Base-by-base conservation (phyloP, 495 filamentous ascomycete genomes). In the Trichoderma gamsii region DNA sequence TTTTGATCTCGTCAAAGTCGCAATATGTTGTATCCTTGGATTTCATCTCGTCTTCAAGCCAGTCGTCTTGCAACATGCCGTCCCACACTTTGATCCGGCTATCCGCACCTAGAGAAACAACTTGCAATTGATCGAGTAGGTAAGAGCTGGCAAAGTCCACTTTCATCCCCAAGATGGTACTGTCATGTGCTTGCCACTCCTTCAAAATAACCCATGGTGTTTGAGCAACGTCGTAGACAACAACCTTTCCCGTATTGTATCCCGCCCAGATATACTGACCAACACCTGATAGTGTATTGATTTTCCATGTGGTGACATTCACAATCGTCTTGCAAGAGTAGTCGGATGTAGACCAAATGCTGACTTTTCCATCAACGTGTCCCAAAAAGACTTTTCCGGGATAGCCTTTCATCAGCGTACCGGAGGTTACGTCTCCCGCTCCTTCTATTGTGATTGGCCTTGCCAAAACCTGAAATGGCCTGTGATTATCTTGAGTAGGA, bases 231-330 rank as follows among this genome's bases (percentile, higher is more conserved):
- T 98, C 93, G 74, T 97, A 99, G 15, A 98, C 90, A 70, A 92
- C 92, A 38, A 97, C 87, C 87, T 90, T 97, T n/a, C 95, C 95
- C 3, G 90, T 97, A 73, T 93, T 97, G 77, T 92, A 98, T 8
- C 87, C 96, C 43, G 93, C 92, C 95, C 95, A 99, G 11, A 99
- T 84, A 75, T 92, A 86, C 69, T 88, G 85, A 0, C 93, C 94
- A 11, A 92, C 90, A 9, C 92, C 91, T 21, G 86, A 86, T 35
- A 99, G 83, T 35, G 91, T 89, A 73, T 92, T 97, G 77, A 98
- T 94, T 78, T 97, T 99, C 82, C 97, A 98, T 4, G 92, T 84
- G 76, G 92, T 98, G 69, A 96, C 86, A 72, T 84, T 96, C 65
- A 97, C 80, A 35, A 96, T 83, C 21, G 85, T 85, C 16, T 96